Base-by-base conservation (phyloP, 2,329 filamentous ascomycete genomes). In the Aspergillus eucalypticola region DNA sequence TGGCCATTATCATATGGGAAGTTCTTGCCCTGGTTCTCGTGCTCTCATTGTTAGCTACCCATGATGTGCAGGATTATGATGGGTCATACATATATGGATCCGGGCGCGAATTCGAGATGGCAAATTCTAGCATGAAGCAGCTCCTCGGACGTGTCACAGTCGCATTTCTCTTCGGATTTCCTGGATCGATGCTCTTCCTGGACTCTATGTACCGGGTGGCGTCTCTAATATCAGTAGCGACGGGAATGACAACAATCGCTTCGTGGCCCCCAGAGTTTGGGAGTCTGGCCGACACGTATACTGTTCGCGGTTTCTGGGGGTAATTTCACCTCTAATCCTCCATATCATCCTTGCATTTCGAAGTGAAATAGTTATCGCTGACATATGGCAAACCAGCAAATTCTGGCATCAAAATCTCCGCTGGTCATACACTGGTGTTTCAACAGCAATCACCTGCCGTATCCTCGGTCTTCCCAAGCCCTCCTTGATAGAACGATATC, bases 331-430 rank as follows among this genome's bases (percentile, higher is more conserved):
- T 17, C 48, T 13, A 7, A 17, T 15, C 7, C 27, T 49, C 8
- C 5, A 25, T 1, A 10, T 2, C 11, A 5, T 35, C 2, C 27
- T 23, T 51, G 25, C n/a, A 1, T 7, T 11, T 42, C 38, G n/a
- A 10, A 13, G 23, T 25, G 23, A 7, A 7, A 25, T 25, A 25
- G 23, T 25, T 25, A 1, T 25, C 23, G 23, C 23, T 46, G 6
- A 35, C 56, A 23, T 13, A 42, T 15, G 3, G 3, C 35, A 3
- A 19, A 1, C 2, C 25, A 72, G 71, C 2, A 71, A 67, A 65
- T 72, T 67, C 54, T 73, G 70, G 70, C 71, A 73, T 49, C 71
- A 73, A 44, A 41, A 67, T 13, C 56, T 71, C 27, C 70, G 71
- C 11, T 64, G 66, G 42, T 65, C 66, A 3, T 64, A 71, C 39